Conservation (phyloP, 371 early-diverging fungal species). For the Fennellomyces sp. region DNA sequence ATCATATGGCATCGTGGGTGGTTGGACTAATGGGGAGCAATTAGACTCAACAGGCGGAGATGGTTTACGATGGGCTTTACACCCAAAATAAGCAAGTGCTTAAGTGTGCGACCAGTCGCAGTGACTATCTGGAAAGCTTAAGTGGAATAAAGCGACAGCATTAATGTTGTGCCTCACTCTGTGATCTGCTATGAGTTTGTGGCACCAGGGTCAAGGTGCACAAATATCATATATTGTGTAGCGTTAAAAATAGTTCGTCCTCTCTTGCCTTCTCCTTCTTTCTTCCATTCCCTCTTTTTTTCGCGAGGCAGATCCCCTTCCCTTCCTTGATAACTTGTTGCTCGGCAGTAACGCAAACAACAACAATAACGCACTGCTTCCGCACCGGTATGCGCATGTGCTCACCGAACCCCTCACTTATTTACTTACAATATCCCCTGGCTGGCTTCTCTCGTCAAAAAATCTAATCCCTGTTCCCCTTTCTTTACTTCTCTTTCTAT, state of each 20-base stretch:
- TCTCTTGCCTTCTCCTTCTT: slow-evolving; percentile 9
- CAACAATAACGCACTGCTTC: slow-evolving; percentile 4
- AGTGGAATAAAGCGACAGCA: slow-evolving; percentile 26
- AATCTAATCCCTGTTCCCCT: background rate
- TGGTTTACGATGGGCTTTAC: slow-evolving; percentile 45
- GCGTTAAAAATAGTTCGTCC: slow-evolving; percentile 6
- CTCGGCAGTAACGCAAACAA: background rate
- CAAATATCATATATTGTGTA: background rate
- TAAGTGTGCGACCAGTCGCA: slow-evolving; percentile 40
- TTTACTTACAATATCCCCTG: background rate
- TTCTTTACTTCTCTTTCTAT: background rate
- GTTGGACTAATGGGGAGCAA: background rate
- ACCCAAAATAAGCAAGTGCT: slow-evolving; percentile 21
- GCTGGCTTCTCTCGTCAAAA: background rate
- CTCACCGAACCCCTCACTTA: slow-evolving; percentile 2
- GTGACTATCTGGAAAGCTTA: slow-evolving; percentile 42
- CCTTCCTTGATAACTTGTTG: no score
- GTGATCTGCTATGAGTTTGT: slow-evolving; percentile 1
- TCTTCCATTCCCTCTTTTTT: slow-evolving; percentile 7
- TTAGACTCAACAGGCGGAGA: slow-evolving; percentile 48
- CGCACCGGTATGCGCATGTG: background rate
- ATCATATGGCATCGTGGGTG: no score
- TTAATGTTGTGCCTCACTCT: background rate
- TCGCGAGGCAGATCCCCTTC: slow-evolving; percentile 12
- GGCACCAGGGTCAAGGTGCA: background rate